Percentiles rank a stretch among this genome's conserved stretches.
Evolutionary conservation across 2,329 filamentous ascomycete species (phyloP).

Genomic region (Exophiala sp.): DNA sequence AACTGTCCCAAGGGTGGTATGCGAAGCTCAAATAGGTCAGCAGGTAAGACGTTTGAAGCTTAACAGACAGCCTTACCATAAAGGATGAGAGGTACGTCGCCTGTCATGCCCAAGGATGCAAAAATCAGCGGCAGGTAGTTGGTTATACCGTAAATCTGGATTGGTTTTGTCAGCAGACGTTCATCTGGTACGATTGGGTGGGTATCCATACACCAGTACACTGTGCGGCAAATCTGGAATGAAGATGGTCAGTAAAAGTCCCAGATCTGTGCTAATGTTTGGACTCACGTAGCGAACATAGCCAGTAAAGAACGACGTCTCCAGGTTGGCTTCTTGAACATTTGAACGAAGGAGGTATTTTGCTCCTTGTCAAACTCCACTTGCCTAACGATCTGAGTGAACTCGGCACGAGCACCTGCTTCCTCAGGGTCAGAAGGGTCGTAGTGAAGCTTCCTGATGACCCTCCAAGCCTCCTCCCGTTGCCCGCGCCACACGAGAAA

Average conservation of each 20-base stretch:
- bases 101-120: conserved; percentile 34
- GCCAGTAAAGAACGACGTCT: conserved; percentile 7
- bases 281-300: conserved; percentile 4
- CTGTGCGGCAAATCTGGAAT: conserved; percentile 21
- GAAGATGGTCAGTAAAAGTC: conserved; percentile 23
- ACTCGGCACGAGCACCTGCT: conserved; percentile 3
- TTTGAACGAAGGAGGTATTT: neutral
- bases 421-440: conserved; percentile 3
- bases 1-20: conserved; percentile 44
- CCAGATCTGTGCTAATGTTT: neutral
- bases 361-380: conserved; percentile 9
- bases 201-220: conserved; percentile 26
- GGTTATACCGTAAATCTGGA: conserved; percentile 27
- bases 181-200: too few relatives aligned
- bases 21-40: neutral
- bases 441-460: conserved; percentile 13
- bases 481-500: conserved; percentile 8
- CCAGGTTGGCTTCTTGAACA: conserved; percentile 16
- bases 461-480: conserved; percentile 9
- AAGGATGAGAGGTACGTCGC: conserved; percentile 41
- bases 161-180: too few relatives aligned
- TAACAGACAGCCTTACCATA: conserved; percentile 25
- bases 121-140: conserved; percentile 42
- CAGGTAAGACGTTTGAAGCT: too few relatives aligned
- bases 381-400: conserved; percentile 11